phyloP scores from a whole-genome alignment of 73 alveolate genomes.

The Paraurostyla sp. region DNA sequence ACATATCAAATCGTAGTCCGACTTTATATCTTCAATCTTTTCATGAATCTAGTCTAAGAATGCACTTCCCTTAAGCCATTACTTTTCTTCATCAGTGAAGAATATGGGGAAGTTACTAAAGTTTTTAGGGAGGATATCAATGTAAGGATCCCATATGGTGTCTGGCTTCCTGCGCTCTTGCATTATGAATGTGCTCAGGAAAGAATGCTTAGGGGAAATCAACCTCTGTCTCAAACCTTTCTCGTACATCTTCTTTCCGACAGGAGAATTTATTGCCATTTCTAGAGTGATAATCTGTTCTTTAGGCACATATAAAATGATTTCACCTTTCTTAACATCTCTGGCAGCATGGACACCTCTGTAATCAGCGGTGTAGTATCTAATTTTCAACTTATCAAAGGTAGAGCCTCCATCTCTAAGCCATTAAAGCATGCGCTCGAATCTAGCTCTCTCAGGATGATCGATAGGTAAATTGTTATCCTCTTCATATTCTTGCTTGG shows the following conservation, averaged over 20 bases:
- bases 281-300: constrained; percentile 95
- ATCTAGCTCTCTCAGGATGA: constrained; percentile 74
- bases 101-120: constrained; percentile 94
- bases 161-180: constrained; percentile 86
- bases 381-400: constrained; percentile 81
- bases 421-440: constrained; percentile 78
- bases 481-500: constrained; percentile 73
- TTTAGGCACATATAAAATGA: constrained; percentile 88
- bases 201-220: constrained; percentile 97
- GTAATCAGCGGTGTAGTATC: constrained; percentile 89
- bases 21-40: constrained; percentile 86
- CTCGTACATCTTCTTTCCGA: constrained; percentile 90
- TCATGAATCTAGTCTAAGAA: constrained; percentile 88
- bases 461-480: constrained; percentile 69
- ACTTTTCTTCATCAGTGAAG: constrained; percentile 89
- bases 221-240: constrained; percentile 82
- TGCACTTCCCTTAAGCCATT: constrained; percentile 95
- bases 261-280: constrained; percentile 89
- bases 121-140: constrained; percentile 92
- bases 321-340: constrained; percentile 71
- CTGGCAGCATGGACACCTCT: constrained; percentile 95
- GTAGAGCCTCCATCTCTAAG: constrained; percentile 81
- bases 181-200: constrained; percentile 90
- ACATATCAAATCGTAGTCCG: constrained; percentile 92
- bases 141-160: constrained; percentile 89